phyloP scores from a whole-genome alignment of 306 rosid species.

The Begonia peltatifolia region DNA sequence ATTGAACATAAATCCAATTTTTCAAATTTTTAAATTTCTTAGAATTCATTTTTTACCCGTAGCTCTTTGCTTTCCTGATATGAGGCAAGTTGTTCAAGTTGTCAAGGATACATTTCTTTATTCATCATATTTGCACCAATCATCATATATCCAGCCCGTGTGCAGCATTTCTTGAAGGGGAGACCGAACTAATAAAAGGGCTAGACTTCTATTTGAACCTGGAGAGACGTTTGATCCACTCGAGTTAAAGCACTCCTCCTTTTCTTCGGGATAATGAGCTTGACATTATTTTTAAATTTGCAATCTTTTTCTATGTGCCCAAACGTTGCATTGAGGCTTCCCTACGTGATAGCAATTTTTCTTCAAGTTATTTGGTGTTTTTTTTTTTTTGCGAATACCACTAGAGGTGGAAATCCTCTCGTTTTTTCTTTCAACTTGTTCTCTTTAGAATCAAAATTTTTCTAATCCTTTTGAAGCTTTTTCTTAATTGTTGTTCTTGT shows the following conservation, averaged over 20 bases:
- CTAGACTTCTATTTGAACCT: background rate
- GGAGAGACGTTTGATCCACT: background rate
- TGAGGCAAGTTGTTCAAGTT: no score
- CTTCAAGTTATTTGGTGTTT: background rate
- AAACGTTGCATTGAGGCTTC: background rate
- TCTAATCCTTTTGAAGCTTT: background rate
- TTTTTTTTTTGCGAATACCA: background rate
- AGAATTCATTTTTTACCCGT: no score
- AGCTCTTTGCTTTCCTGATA: no score
- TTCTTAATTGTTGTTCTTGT: background rate
- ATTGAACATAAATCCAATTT: no score
- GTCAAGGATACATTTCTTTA: no score
- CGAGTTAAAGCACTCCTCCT: background rate
- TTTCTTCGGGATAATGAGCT: background rate
- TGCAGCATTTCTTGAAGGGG: no score
- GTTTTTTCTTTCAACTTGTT: background rate
- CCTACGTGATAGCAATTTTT: background rate
- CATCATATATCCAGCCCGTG: no score
- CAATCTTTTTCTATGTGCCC: background rate
- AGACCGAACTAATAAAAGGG: no score
- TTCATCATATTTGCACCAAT: no score
- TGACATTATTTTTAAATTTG: background rate
- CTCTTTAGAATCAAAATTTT: no score
- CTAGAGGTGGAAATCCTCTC: background rate
- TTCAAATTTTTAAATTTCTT: no score